Evolutionary conservation across 1,139 yeast genomes (phyloP), one percentile per base, ranked within the genome.

Genomic region (Saccharomyces hybrid): DNA sequence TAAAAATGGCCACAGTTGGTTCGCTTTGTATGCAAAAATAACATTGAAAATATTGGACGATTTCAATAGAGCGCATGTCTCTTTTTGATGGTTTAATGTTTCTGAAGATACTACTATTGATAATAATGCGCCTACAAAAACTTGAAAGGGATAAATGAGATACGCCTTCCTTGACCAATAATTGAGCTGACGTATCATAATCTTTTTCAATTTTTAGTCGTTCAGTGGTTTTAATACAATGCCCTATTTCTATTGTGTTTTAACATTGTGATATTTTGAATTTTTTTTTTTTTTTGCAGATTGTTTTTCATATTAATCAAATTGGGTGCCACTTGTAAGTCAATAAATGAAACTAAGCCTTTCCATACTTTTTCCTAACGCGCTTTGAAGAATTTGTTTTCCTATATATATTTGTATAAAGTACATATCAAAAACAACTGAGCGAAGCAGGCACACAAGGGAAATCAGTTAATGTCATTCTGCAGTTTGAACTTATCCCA

Each of bases 401-500:
- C 7, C 7, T 38, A 19, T 38, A 38, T 38, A 19, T 38, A 9
- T 19, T 16, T 19, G 13, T 38, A 13, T 38, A 38, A 38, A 32
- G 38, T 32, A 32, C 38, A 14, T 32, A 32, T 14, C 14, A 13
- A n/a, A 32, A 38, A 3, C 19, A 9, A 25, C 41, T 11, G 5
- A 19, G 11, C 13, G 25, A 19, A 38, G 19, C 13, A 11, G 9
- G 19, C 14, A 14, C 23, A n/a, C 3, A 14, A 16, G 26, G 25
- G 19, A 19, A 23, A 23, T 46, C 57, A 75, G 48, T 64, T 67
- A 53, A 81, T 68, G 32, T 75, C 75, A 63, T 84, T 84, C 51
- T 78, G 78, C 49, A 69, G 74, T 67, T 86, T 89, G 72, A 91
- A 93, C 28, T 71, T 74, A 61, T 91, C 99, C 99, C 99, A 95